Evolutionary conservation across 331 rosid genomes (phyloP).

Genomic region (Arachis monticola): DNA sequence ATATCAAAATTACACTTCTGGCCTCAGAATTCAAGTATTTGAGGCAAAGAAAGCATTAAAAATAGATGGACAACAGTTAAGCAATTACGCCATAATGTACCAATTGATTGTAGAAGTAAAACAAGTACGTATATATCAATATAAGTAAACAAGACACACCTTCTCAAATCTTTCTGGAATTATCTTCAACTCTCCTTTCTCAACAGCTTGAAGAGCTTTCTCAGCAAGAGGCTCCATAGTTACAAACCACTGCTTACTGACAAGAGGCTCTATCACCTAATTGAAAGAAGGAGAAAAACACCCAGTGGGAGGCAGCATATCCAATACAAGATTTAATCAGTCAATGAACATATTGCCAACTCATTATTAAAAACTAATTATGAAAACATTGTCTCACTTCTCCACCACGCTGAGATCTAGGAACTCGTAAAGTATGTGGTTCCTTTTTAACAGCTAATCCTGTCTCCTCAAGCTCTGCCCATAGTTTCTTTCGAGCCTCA

Average conservation of each 20-base stretch:
- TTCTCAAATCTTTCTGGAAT: slow-evolving; percentile 94
- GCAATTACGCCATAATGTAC: no score
- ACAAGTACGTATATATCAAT: background rate
- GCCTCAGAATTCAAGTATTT: no score
- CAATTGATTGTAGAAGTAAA: no score
- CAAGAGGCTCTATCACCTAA: slow-evolving; percentile 94
- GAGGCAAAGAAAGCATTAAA: no score
- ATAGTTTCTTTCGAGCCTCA: slow-evolving; percentile 89
- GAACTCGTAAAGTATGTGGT: slow-evolving; percentile 85
- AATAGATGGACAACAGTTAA: no score
- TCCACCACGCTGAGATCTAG: slow-evolving; percentile 99
- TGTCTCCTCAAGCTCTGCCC: slow-evolving; percentile 96
- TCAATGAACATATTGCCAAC: slow-evolving; percentile 19
- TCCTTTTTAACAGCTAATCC: slow-evolving; percentile 87
- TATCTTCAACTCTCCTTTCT: slow-evolving; percentile 80
- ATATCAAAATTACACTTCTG: no score
- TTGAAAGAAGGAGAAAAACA: slow-evolving; percentile 22
- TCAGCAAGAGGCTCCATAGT: slow-evolving; percentile 95
- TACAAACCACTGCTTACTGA: slow-evolving; percentile 98
- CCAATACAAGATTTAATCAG: slow-evolving; percentile 29
- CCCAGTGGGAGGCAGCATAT: slow-evolving; percentile 1
- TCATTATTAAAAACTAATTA: slow-evolving; percentile 18
- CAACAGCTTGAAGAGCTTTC: slow-evolving; percentile 88
- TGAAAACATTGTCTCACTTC: slow-evolving; percentile 64
- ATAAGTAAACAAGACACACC: slow-evolving; percentile 48